These are phyloP conservation scores for Termitomyces sp. DNA, from an alignment of 768 basidiomycete species.

Conservation along the genomic window DNA sequence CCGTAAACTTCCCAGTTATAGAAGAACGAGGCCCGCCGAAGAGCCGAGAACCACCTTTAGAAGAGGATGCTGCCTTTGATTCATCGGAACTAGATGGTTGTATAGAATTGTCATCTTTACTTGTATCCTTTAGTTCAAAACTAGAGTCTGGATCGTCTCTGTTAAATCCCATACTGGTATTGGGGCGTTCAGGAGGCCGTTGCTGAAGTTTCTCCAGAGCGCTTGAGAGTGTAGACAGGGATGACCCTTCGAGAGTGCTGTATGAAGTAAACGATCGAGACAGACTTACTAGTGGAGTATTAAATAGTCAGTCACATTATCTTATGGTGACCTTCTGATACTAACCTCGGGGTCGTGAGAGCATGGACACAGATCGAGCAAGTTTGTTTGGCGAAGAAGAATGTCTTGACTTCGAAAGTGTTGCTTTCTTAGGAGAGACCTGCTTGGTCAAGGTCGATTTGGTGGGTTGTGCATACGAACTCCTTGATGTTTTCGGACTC, in stretches of 20 bases:
- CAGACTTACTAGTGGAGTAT: conserved; percentile 11
- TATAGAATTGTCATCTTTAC: conserved; percentile 10
- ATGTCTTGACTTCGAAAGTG: conserved; percentile 17
- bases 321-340: not conserved
- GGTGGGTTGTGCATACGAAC: conserved; percentile 14
- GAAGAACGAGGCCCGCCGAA: conserved; percentile 9
- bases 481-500: not conserved
- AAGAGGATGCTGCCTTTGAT: not conserved
- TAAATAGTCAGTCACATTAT: not conserved
- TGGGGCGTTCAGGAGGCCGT: conserved; percentile 61
- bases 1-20: conserved; percentile 3
- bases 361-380: conserved; percentile 23
- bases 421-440: conserved; percentile 2
- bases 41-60: conserved; percentile 4
- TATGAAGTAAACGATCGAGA: conserved; percentile 21
- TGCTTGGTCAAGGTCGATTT: conserved; percentile 17
- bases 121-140: conserved; percentile 7
- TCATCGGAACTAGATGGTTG: not conserved
- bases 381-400: conserved; percentile 29
- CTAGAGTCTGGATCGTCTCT: conserved; percentile 26
- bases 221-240: conserved; percentile 58
- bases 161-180: conserved; percentile 67
- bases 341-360: conserved; percentile 25
- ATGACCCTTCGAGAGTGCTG: conserved; percentile 25
- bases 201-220: conserved; percentile 68